Evolutionary conservation across 305 asterid genomes (phyloP), one percentile per base, ranked within the genome.

Genomic region (Fraxinus platypoda): DNA sequence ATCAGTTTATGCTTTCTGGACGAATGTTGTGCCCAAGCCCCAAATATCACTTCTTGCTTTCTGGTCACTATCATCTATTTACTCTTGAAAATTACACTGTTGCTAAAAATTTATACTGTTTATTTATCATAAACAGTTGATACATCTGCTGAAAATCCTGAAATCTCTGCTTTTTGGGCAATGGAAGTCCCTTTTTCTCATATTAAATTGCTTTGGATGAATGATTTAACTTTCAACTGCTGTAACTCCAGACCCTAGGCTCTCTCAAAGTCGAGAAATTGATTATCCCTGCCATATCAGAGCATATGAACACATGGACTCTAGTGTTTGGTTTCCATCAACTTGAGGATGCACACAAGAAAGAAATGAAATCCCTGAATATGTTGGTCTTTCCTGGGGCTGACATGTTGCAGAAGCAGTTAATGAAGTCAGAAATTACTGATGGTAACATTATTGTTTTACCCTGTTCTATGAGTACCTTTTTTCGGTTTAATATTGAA

Each of bases 251-350:
- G 99, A 94, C 89, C 86, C 97, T 96, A 5, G 86, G 89, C 80
- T 89, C 86, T 81, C 97, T 94, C 57, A 85, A 87, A 83, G 93
- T 96, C 34, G 92, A 90, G 87, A 90, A 89, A 78, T 87, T 96
- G 93, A 87, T 94, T 80, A 94, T 96, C 84, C 99, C 98, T 30
- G 98, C 99, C 81, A 90, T 94, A 88, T 81, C 97, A 74, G 98
- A 94, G 89, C 98, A 96, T 86, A 84, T 89, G 92, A 89, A 86
- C 90, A 96, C 95, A 15, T 94, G 98, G 98, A 92, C 94, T 43
- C 80, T 62, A 43, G 90, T 83, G 84, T 96, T 96, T 66, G 98
- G 98, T 84, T 96, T 96, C 85, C 91, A 87, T 86, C 84, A 83
- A 83, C 93, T 96, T 15, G 91, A 89, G 75, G 87, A 87, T 86